phyloP scores from a whole-genome alignment of 2,329 filamentous ascomycete species.

The Talaromyces sp. region DNA sequence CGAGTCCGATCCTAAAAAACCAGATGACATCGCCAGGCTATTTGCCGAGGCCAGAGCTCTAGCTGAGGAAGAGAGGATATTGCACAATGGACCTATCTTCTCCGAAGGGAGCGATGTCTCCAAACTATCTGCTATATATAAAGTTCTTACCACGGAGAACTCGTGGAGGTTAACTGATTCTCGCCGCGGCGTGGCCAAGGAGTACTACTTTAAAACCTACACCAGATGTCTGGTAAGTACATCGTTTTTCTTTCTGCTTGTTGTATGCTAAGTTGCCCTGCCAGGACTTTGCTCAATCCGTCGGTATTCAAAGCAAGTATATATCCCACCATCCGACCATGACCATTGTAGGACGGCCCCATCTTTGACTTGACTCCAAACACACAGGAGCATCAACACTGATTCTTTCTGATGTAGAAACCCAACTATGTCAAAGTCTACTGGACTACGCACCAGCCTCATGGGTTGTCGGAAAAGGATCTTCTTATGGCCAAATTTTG shows the following conservation, averaged over 20 bases:
- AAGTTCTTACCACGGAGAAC: constrained; percentile 18
- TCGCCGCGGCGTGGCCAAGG: constrained; percentile 31
- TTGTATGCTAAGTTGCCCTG: neutral
- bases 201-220: constrained; percentile 35
- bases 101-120: neutral
- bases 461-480: constrained; percentile 34
- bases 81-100: neutral
- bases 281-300: constrained; percentile 33
- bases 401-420: constrained; percentile 2
- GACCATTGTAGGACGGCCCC: constrained; percentile 27
- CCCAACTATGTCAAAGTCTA: constrained; percentile 33
- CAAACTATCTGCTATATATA: neutral
- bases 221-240: constrained; percentile 33
- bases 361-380: neutral
- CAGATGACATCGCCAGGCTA: neutral
- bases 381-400: neutral
- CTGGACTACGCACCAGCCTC: constrained; percentile 37
- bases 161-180: constrained; percentile 31
- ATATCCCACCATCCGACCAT: constrained; percentile 37
- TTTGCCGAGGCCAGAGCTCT: too few species aligned
- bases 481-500: constrained; percentile 32
- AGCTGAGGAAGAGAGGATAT: too few species aligned
- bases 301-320: constrained; percentile 31
- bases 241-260: neutral
- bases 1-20: neutral